These are phyloP conservation scores for Diaporthe sp. DNA, from an alignment of 2,329 filamentous ascomycete species.

Conservation along the genomic window DNA sequence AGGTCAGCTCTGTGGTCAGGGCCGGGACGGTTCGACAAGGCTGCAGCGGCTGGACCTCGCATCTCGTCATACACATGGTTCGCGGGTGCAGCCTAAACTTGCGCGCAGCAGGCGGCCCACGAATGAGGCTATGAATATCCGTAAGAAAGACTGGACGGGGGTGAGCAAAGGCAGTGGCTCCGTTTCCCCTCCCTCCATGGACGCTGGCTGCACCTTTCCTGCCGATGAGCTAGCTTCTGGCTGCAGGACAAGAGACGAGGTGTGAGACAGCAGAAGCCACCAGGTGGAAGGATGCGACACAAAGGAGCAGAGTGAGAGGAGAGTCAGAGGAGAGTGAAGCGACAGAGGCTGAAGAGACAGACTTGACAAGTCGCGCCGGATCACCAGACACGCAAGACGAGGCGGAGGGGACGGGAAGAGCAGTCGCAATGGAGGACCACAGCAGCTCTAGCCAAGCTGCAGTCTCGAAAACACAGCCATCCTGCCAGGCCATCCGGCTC, in stretches of 20 bases:
- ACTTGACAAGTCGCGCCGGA: slow-evolving; percentile 17
- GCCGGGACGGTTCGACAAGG: slow-evolving; percentile 33
- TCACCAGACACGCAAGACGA: not conserved
- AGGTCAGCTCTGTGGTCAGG: slow-evolving; percentile 29
- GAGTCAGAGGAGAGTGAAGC: not conserved
- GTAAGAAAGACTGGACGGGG: not conserved
- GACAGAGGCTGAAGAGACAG: slow-evolving; percentile 8
- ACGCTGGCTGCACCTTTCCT: slow-evolving; percentile 5
- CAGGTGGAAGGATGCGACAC: slow-evolving; percentile 16
- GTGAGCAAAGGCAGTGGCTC: not conserved
- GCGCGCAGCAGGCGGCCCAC: slow-evolving; percentile 13
- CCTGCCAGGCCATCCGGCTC: slow-evolving; percentile 10
- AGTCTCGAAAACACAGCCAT: slow-evolving; percentile 25
- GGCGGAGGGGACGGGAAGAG: not conserved
- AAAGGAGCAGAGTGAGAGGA: not conserved
- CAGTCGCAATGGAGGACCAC: not conserved
- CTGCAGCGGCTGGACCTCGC: slow-evolving; percentile 38
- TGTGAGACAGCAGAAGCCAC: slow-evolving; percentile 33
- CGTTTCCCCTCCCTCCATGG: not conserved
- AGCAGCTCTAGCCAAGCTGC: slow-evolving; percentile 33
- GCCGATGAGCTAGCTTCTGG: slow-evolving; percentile 10
- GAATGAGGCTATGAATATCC: slow-evolving; percentile 13
- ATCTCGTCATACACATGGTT: slow-evolving; percentile 34
- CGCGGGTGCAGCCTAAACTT: slow-evolving; percentile 30
- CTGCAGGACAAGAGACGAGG: slow-evolving; percentile 11